These are phyloP conservation scores for Astraeus odoratus DNA, from an alignment of 768 basidiomycete genomes.

Conservation along the genomic window DNA sequence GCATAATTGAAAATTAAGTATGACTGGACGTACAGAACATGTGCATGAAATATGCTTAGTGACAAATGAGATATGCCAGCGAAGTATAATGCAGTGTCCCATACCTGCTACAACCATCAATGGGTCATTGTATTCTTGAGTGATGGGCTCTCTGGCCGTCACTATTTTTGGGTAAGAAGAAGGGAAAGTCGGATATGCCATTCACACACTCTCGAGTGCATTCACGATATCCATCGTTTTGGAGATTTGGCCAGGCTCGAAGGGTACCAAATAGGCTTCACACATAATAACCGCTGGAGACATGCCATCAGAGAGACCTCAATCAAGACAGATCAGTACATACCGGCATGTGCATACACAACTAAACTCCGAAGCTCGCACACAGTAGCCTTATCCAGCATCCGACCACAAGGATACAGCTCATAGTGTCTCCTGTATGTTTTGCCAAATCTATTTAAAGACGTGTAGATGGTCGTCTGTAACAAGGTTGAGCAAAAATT, in stretches of 20 bases:
- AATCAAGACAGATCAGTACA: neutral
- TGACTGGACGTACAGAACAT: conserved; percentile 3
- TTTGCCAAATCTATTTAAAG: neutral
- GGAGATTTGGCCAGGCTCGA: conserved; percentile 7
- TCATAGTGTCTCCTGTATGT: neutral
- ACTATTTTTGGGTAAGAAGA: neutral
- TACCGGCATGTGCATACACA: neutral
- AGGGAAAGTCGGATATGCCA: neutral
- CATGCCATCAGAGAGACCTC: neutral
- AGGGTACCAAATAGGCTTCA: conserved; percentile 12
- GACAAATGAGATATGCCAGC: neutral
- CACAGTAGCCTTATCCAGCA: neutral
- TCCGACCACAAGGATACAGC: neutral
- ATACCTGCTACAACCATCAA: conserved; percentile 7
- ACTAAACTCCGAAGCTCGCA: neutral
- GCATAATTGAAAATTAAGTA: neutral
- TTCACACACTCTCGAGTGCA: conserved; percentile 1
- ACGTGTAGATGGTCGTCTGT: neutral
- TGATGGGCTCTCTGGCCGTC: neutral
- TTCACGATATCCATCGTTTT: conserved; percentile 9
- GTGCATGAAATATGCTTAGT: conserved; percentile 7
- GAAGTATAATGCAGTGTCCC: neutral
- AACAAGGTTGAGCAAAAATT: neutral
- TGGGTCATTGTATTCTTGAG: conserved; percentile 1
- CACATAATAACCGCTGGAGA: conserved; percentile 11